phyloP scores from a whole-genome alignment of 164 flowering plant species.

The Annona squamosa region DNA sequence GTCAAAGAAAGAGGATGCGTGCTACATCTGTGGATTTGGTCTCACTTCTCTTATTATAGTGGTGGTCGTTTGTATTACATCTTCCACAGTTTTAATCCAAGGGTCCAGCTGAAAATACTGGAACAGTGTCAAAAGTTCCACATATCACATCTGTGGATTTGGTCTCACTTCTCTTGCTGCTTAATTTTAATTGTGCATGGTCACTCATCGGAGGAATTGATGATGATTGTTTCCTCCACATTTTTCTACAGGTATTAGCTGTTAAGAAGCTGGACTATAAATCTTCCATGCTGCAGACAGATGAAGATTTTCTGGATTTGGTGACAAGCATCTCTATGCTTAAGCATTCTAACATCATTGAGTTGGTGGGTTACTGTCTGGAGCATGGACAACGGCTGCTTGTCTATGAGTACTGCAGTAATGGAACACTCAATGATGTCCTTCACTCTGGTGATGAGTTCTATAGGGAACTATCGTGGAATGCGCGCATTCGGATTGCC shows the following conservation, averaged over 20 bases:
- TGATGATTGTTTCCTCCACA: background rate
- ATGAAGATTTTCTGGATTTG: constrained; percentile 70
- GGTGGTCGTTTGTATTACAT: too few relatives aligned
- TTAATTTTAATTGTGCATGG: background rate
- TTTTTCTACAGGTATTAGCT: constrained; percentile 51
- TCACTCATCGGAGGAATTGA: background rate
- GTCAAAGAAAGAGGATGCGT: background rate
- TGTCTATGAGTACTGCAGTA: constrained; percentile 73
- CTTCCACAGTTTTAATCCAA: too few relatives aligned
- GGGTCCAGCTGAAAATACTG: too few relatives aligned
- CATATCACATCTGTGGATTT: background rate
- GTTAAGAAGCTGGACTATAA: constrained; percentile 72
- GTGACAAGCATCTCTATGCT: constrained; percentile 63
- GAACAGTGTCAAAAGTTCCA: too few relatives aligned
- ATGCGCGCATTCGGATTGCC: constrained; percentile 69
- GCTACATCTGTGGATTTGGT: background rate
- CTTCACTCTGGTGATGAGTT: constrained; percentile 59
- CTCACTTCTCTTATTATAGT: background rate
- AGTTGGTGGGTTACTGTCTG: constrained; percentile 83
- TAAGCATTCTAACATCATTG: constrained; percentile 80
- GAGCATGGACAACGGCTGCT: constrained; percentile 84
- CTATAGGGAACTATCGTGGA: constrained; percentile 66
- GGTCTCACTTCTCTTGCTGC: background rate
- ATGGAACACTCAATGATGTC: constrained; percentile 76
- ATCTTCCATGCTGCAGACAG: constrained; percentile 42